Evolutionary conservation across 2,329 filamentous ascomycete genomes (phyloP), one percentile per base, ranked within the genome.

Genomic region (Alternaria sp.): DNA sequence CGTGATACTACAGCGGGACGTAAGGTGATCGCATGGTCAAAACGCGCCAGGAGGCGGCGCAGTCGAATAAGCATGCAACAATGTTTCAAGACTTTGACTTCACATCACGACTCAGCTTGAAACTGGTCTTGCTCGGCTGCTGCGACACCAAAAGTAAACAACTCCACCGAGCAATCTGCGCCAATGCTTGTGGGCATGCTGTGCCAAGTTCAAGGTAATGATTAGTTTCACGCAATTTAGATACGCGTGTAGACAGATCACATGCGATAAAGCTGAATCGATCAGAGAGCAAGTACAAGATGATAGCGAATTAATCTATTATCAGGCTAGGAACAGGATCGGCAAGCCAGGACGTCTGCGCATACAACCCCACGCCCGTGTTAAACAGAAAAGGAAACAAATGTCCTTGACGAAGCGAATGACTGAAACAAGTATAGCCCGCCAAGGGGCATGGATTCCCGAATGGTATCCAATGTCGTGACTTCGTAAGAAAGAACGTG

Each of bases 401-500:
- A 46, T 28, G 15, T 49, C 60, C 20, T 18, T 14, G 26, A 61
- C 41, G 61, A 67, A 71, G 33, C 61, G 63, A 64, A 73, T 58
- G 63, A 53, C 68, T 57, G 66, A 69, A 70, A 69, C 58, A 55
- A 65, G 44, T 20, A n/a, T 46, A 51, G 57, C 68, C 70, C 61
- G 67, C 73, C 70, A 72, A 64, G 53, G 54, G 65, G 66, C 41
- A 63, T 57, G 67, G 63, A 58, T 41, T 63, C 66, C 65, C 63
- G 71, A 67, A 64, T 74, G 71, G 72, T 75, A 74, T 75, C 72
- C 73, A 70, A 65, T 77, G 73, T 76, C 74, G 64, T 77, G 68
- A 75, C 73, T 75, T 77, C 74, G 72, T 76, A 62, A 76, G 66
- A 70, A 60, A 58, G 44, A 74, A 20, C 66, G 61, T 70, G 58